A percentile compares a stretch with the other conserved stretches of the same genome.
Conservation (phyloP, 805 yeast species). For the Cyberlindnera xishuangbannaensis region DNA sequence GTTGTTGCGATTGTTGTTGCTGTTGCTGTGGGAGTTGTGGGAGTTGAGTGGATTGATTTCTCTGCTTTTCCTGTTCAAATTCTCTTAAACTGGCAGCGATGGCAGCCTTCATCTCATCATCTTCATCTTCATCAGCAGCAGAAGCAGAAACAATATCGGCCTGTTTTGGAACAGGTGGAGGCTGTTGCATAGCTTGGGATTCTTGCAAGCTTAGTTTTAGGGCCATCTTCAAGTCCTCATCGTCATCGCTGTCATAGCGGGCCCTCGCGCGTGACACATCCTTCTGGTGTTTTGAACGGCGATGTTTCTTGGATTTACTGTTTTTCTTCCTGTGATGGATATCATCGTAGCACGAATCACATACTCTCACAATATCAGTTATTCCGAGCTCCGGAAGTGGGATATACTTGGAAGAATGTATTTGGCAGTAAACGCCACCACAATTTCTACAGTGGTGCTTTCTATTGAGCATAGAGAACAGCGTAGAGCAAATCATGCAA, state of each 20-base stretch:
- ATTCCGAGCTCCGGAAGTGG: slow-evolving; percentile 84
- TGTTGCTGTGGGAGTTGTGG: no score
- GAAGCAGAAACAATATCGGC: not conserved
- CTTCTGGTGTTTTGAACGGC: slow-evolving; percentile 16
- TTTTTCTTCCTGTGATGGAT: slow-evolving; percentile 36
- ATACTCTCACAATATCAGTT: slow-evolving; percentile 83
- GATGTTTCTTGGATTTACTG: slow-evolving; percentile 18
- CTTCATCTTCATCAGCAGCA: slow-evolving; percentile 50
- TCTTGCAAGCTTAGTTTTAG: slow-evolving; percentile 75
- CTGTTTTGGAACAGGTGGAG: slow-evolving; percentile 10
- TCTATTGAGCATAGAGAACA: slow-evolving; percentile 77
- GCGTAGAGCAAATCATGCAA: slow-evolving; percentile 86
- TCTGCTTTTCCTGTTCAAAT: slow-evolving; percentile 36
- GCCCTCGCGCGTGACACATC: slow-evolving; percentile 24
- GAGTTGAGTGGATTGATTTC: no score
- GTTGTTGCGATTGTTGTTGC: slow-evolving; percentile 13
- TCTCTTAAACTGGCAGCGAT: slow-evolving; percentile 87
- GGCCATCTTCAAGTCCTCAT: slow-evolving; percentile 72
- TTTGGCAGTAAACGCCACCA: slow-evolving; percentile 89
- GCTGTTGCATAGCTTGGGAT: slow-evolving; percentile 26
- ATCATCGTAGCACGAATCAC: slow-evolving; percentile 81
- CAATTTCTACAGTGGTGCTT: slow-evolving; percentile 97
- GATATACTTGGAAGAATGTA: slow-evolving; percentile 68
- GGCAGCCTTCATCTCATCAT: slow-evolving; percentile 88
- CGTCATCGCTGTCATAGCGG: slow-evolving; percentile 45